Evolutionary conservation across 2,329 filamentous ascomycete species (phyloP), one percentile per base, ranked within the genome.

Genomic region (Lasiodiplodia sp.): DNA sequence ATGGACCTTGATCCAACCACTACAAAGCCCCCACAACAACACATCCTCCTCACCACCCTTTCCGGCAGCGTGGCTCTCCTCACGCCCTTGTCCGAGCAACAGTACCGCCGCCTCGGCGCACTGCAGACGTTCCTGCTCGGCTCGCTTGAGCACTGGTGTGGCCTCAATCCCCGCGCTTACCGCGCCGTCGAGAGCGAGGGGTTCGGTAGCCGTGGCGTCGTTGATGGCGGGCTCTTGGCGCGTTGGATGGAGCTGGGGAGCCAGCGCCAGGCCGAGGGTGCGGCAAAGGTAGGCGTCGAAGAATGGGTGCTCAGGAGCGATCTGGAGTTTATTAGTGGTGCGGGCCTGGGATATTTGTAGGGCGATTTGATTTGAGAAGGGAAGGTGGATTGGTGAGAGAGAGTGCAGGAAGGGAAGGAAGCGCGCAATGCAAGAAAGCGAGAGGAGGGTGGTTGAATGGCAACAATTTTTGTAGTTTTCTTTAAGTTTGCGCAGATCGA

Each of bases 121-220:
- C 84, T 99, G 4, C 88, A 94, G 57, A 92, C 90, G 4, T 94
- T 96, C 76, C 85, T 99, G 1, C 85, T 90, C 10, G 92, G 89
- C 40, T 89, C 90, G 0, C 86, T 97, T 8, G 89, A 92, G 53
- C 90, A 94, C 71, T 83, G 91, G 4, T 92, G 90, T 8, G 93
- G 92, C 0, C 84, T 97, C 62, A 98, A 98, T 79, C 91, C 93
- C 2, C 89, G 92, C 67, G 92, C 90, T 0, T 92, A 95, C 80
- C 87, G 96, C 16, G 83, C 87, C 74, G 77, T 83, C 23, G 83
- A 84, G 47, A 81, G 78, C 4, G 82, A 82, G 55, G 80, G 82
- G 2, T 80, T 78, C 0, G 81, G 83, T 0, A 87, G 87, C 1
- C 83, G 92, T 21, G 89, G 87, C 2, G 86, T 96, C 64, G 86